Conservation (phyloP, 2,329 filamentous ascomycete genomes). For the Hymenoscyphus linearis region DNA sequence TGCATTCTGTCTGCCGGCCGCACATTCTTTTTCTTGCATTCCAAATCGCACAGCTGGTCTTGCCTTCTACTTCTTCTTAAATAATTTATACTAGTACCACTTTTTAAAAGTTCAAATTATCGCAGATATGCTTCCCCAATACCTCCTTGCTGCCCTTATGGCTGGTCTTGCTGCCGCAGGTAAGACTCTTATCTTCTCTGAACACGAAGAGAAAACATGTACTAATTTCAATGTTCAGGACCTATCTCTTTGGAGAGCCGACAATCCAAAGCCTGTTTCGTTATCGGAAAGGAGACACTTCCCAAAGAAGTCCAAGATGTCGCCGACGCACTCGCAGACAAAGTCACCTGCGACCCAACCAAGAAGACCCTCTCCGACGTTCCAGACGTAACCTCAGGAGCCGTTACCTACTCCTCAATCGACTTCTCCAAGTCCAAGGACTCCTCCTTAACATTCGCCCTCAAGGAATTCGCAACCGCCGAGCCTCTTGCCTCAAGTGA, state of each 20-base stretch:
- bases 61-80: neutral
- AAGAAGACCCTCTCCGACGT: slow-evolving; percentile 46
- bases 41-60: slow-evolving; percentile 5
- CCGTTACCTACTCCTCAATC: slow-evolving; percentile 46
- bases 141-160: neutral
- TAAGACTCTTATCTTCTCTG: neutral
- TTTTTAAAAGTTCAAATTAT: neutral
- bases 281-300: slow-evolving; percentile 45
- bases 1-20: neutral
- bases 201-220: neutral
- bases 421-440: slow-evolving; percentile 48
- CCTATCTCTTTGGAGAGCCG: slow-evolving; percentile 2
- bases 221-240: neutral
- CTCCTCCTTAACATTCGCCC: slow-evolving; percentile 48
- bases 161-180: slow-evolving; percentile 3
- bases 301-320: slow-evolving; percentile 44
- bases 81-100: neutral
- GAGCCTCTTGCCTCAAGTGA: slow-evolving; percentile 44
- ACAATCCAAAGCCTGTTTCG: slow-evolving; percentile 42
- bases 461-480: slow-evolving; percentile 47
- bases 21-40: slow-evolving; percentile 2
- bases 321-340: slow-evolving; percentile 38
- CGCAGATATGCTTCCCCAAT: slow-evolving; percentile 5
- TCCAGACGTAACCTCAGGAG: slow-evolving; percentile 50
- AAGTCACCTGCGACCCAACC: slow-evolving; percentile 45